Base-by-base conservation (phyloP, 225 moss, liverwort and hornwort genomes). In the Polytrichum commune region DNA sequence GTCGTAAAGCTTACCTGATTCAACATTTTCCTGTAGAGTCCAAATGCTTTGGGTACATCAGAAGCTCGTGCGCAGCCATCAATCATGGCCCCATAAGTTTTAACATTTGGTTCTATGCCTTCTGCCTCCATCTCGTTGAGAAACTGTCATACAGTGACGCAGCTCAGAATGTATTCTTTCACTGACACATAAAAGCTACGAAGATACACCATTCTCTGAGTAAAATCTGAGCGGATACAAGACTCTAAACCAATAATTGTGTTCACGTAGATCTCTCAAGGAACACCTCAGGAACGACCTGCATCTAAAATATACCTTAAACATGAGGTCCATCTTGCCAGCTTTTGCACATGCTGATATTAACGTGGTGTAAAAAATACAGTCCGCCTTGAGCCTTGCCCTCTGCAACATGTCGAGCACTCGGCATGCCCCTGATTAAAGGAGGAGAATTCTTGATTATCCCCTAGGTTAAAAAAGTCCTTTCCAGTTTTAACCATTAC, bases 41-140 rank as follows among this genome's bases (percentile, higher is more conserved):
- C 93, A 80, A 93, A 93, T 19, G 93, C 91, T 85, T 93, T 93
- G 8, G 93, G 89, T 56, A 93, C 76, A 75, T 91, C 89, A 70
- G 91, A 91, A 82, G 84, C 88, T 54, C 79, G 88, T 46, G 91
- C 91, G 82, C 93, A 93, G 19, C 91, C 91, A 79, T 93, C 91
- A 71, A 93, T 93, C 83, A 93, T 78, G 53, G 93, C 91, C 65
- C 88, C 90, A 72, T 86, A 93, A 29, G 93, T 93, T 60, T 80
- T 76, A 67, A 83, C 84, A 70, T 74, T 91, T 75, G 93, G 78
- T 23, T 70, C 66, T 30, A 93, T 58, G 33, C 91, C 88, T 35
- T 84, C 82, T 54, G 79, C 69, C 77, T 93, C 89, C 93, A 93
- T 91, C 61, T 91, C 88, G 72, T 90, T 85, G 54, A 84, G 83